Evolutionary conservation across 2,329 filamentous ascomycete genomes (phyloP).

Genomic region (Fusarium nodosum): DNA sequence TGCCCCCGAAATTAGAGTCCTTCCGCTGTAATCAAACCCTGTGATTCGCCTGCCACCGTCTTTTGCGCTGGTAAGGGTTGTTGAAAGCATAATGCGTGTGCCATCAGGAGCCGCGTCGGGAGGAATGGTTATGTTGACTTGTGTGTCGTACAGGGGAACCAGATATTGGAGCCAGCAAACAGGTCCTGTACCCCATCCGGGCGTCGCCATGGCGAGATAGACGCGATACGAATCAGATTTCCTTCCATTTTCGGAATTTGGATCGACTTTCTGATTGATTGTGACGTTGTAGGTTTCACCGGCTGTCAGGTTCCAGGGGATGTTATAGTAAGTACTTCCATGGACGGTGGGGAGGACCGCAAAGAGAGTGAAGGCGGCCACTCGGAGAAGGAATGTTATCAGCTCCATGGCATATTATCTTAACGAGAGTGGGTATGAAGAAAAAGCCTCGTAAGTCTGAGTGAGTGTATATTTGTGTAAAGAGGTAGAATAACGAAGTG

Average conservation of each 20-base stretch:
- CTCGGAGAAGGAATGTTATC: constrained; percentile 20
- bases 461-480: neutral
- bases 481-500: neutral
- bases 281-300: constrained; percentile 29
- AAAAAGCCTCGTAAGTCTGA: neutral
- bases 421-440: constrained; percentile 2
- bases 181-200: constrained; percentile 43
- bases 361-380: constrained; percentile 37
- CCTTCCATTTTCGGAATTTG: constrained; percentile 29
- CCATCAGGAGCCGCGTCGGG: constrained; percentile 43
- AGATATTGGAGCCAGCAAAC: constrained; percentile 42
- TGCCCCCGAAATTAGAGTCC: constrained; percentile 28
- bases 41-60: constrained; percentile 4
- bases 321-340: constrained; percentile 19
- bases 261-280: constrained; percentile 30
- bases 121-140: constrained; percentile 47
- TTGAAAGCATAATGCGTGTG: constrained; percentile 33
- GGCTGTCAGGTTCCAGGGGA: constrained; percentile 44
- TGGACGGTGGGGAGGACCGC: constrained; percentile 13
- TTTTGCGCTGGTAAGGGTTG: constrained; percentile 30
- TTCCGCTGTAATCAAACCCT: constrained; percentile 41
- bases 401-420: constrained; percentile 24
- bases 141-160: constrained; percentile 27
- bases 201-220: constrained; percentile 39
- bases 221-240: constrained; percentile 41